phyloP scores from a whole-genome alignment of 2,329 filamentous ascomycete genomes.

The Fusarium sp. region DNA sequence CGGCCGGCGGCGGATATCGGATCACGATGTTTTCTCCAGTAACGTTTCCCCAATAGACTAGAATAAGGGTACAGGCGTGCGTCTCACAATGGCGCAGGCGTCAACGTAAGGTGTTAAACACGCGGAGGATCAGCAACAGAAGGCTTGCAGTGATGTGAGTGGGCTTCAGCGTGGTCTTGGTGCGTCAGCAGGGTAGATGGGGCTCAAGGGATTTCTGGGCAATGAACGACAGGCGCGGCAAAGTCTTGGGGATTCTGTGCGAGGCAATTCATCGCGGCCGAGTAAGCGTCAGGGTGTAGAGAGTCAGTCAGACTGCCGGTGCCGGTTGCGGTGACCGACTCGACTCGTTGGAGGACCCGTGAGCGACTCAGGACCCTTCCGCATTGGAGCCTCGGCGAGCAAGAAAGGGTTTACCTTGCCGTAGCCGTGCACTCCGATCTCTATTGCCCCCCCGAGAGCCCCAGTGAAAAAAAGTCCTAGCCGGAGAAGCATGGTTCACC shows the following conservation, averaged over 20 bases:
- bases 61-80: constrained; percentile 1
- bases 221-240: constrained; percentile 32
- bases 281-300: neutral
- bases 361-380: constrained; percentile 25
- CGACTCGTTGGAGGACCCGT: constrained; percentile 12
- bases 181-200: constrained; percentile 7
- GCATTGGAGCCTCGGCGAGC: constrained; percentile 25
- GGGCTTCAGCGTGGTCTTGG: constrained; percentile 17
- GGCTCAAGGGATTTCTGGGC: neutral
- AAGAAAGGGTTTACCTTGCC: constrained; percentile 25
- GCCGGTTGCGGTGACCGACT: constrained; percentile 28
- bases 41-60: neutral
- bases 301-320: constrained; percentile 7
- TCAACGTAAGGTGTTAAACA: neutral
- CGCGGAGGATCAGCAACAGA: constrained; percentile 5
- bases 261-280: constrained; percentile 8
- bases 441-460: neutral
- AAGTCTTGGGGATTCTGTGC: constrained; percentile 8
- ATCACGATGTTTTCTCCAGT: neutral
- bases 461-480: constrained; percentile 22
- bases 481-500: constrained; percentile 31
- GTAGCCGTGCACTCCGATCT: constrained; percentile 16
- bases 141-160: constrained; percentile 21
- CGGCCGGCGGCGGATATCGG: constrained; percentile 15
- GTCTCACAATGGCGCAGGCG: neutral